Base-by-base conservation (phyloP, 2,329 filamentous ascomycete species). In the Trichoderma semiorbis region DNA sequence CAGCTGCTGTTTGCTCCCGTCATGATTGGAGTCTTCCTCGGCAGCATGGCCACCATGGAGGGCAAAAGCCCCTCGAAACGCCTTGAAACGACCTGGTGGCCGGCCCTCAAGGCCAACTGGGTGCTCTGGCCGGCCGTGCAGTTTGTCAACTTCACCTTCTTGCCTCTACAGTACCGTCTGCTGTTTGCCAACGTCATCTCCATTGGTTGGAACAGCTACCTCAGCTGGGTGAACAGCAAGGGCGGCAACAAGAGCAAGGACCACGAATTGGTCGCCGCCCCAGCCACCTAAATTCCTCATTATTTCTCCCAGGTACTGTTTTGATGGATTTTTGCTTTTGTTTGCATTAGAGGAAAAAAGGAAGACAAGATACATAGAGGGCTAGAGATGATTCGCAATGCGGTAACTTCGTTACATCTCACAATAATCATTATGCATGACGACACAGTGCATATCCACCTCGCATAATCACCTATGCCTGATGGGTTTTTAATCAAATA, bases 61-160 rank as follows among this genome's bases (percentile, higher is more conserved):
- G 93, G 93, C 30, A 78, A 78, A 36, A 82, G 81, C 71, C 82
- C 85, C 32, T 72, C 84, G 76, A 88, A 94, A 78, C 95, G 95
- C 83, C 85, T 96, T 70, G 83, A 88, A 72, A 89, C 87, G 77
- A 92, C 88, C 73, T 98, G 94, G 83, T 81, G 83, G 75, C 86
- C 88, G 14, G 92, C 93, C 36, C 88, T 97, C 78, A 87, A 87
- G 80, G 91, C 93, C 80, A 98, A 97, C 84, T 94, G 93, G 87
- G 88, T 93, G 84, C 82, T 98, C 70, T 98, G 95, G 95, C 95
- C 95, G 4, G 85, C 86, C 74, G 93, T 97, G 70, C 95, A 98
- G 84, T 85, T 91, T 69, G 86, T 91, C 78, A 98, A 98, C 85
- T 98, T 98, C 84, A 92, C 92, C 78, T 88, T 96, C 74, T 88